A percentile compares a stretch with the other conserved stretches of the same genome.
Evolutionary conservation across 1,284 basidiomycete genomes (phyloP).

Genomic region (Microbotryum scabiosae): DNA sequence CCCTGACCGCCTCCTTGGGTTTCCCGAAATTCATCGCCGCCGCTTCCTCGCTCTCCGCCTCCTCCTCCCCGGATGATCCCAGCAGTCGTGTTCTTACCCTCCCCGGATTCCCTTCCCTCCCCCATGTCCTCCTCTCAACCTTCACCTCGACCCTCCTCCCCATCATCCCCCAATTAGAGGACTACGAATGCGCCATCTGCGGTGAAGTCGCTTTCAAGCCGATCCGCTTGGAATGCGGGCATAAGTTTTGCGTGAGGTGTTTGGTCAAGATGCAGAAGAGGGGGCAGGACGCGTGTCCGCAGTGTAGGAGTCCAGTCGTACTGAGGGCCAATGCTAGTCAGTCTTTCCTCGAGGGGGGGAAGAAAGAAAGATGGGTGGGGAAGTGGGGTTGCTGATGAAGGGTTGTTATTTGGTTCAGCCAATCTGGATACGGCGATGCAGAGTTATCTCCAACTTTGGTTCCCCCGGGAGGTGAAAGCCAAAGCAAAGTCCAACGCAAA

Average conservation of each 20-base stretch:
- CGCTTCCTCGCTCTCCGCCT: slow-evolving; percentile 1
- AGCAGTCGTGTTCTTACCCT: slow-evolving; percentile 28
- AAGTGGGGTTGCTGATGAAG: background rate
- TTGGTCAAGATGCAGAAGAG: slow-evolving; percentile 90
- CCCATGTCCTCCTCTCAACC: slow-evolving; percentile 72
- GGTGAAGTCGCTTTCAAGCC: slow-evolving; percentile 41
- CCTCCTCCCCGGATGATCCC: background rate
- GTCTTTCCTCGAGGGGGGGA: slow-evolving; percentile 35
- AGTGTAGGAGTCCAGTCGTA: slow-evolving; percentile 72
- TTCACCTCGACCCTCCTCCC: slow-evolving; percentile 77
- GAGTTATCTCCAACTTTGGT: slow-evolving; percentile 87
- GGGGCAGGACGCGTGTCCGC: slow-evolving; percentile 68
- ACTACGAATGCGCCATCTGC: slow-evolving; percentile 48
- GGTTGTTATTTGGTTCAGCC: slow-evolving; percentile 42
- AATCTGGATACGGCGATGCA: slow-evolving; percentile 73
- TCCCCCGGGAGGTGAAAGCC: slow-evolving; percentile 70
- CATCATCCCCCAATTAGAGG: slow-evolving; percentile 70
- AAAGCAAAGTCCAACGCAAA: slow-evolving; percentile 70
- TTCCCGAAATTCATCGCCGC: slow-evolving; percentile 40
- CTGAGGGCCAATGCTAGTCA: slow-evolving; percentile 62
- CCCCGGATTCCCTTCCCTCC: slow-evolving; percentile 50
- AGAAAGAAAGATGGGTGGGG: background rate
- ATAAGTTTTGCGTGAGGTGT: slow-evolving; percentile 79
- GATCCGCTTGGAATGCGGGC: slow-evolving; percentile 71
- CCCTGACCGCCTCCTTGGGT: slow-evolving; percentile 46